These are phyloP conservation scores for Populus euphratica DNA, from an alignment of 345 rosid species.

Conservation along the genomic window DNA sequence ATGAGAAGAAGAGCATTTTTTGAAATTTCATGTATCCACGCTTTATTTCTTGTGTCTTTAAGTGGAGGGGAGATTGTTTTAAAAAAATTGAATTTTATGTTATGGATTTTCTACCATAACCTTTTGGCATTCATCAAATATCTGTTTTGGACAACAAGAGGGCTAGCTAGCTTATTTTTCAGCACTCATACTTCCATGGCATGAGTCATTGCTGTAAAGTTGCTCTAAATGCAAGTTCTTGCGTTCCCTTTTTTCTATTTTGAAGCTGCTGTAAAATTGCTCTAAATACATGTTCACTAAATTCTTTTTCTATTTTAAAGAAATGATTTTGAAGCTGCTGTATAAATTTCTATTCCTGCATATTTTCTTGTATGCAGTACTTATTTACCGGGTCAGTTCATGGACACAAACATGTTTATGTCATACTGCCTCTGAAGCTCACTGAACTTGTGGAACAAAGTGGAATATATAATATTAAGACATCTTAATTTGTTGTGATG, in stretches of 20 bases:
- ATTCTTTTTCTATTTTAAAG: no score
- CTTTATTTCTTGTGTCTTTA: neutral
- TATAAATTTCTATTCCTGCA: neutral
- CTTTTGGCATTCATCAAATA: no score
- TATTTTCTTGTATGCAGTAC: neutral
- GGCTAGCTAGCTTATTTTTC: neutral
- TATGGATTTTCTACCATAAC: no score
- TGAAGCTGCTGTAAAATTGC: neutral
- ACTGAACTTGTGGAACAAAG: neutral
- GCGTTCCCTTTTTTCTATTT: neutral
- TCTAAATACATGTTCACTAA: neutral
- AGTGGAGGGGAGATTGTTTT: no score
- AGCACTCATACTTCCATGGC: neutral
- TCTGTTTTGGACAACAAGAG: no score
- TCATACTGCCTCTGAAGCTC: neutral
- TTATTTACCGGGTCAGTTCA: neutral
- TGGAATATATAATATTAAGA: neutral
- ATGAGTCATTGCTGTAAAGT: neutral
- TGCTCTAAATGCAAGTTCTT: neutral
- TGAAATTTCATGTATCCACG: neutral
- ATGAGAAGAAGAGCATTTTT: neutral
- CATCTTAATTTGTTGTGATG: neutral
- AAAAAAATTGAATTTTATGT: no score
- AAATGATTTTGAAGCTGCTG: no score
- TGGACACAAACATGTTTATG: neutral